These are phyloP conservation scores for Taxawa tesnikishii DNA, from an alignment of 2,329 filamentous ascomycete species.

Conservation along the genomic window DNA sequence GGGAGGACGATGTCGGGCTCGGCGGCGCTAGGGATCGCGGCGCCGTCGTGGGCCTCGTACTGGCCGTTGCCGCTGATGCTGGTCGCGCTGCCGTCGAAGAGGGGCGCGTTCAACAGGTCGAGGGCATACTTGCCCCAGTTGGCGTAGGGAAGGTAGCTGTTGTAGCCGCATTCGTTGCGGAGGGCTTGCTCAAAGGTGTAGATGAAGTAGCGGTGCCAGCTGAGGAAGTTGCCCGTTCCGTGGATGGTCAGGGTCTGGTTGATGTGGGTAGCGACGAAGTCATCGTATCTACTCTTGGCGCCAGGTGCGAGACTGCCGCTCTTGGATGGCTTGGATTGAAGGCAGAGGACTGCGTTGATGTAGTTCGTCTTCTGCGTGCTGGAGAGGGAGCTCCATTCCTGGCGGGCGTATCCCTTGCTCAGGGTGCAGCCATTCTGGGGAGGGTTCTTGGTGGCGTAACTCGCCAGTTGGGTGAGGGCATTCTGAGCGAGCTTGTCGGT, in stretches of 20 bases:
- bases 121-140: conserved; percentile 35
- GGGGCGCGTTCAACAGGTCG: conserved; percentile 29
- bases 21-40: conserved; percentile 2
- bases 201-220: conserved; percentile 26
- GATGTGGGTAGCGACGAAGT: conserved; percentile 9
- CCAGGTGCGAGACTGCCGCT: conserved; percentile 8
- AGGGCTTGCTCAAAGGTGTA: conserved; percentile 27
- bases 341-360: conserved; percentile 18
- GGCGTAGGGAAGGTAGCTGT: conserved; percentile 34
- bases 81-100: conserved; percentile 42
- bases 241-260: conserved; percentile 8
- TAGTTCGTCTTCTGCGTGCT: conserved; percentile 15
- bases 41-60: conserved; percentile 4
- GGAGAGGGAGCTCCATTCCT: conserved; percentile 27
- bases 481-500: conserved; percentile 13
- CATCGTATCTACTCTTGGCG: conserved; percentile 9
- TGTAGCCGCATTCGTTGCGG: conserved; percentile 25
- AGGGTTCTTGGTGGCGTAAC: neutral
- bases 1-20: conserved; percentile 20
- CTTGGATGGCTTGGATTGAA: conserved; percentile 13
- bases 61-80: conserved; percentile 13
- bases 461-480: conserved; percentile 16
- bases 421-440: conserved; percentile 8
- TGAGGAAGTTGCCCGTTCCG: conserved; percentile 17
- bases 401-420: conserved; percentile 25